Percentiles rank a stretch among this genome's conserved stretches.
These are phyloP conservation scores for Ustilago trichophora DNA, from an alignment of 1,284 basidiomycete species.

Conservation along the genomic window DNA sequence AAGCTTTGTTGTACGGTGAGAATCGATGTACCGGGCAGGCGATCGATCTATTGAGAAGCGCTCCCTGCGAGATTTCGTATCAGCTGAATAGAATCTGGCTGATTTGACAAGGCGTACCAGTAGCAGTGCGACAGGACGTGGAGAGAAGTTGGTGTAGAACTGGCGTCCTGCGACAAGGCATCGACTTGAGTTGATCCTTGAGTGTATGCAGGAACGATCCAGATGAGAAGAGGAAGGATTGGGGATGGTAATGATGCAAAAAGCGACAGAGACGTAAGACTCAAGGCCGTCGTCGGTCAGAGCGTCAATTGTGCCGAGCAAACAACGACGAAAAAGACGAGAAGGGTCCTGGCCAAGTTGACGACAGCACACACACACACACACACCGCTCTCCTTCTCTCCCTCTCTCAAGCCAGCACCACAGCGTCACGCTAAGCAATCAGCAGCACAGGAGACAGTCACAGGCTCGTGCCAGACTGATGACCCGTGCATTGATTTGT, in stretches of 20 bases:
- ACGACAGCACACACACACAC: too few relatives aligned
- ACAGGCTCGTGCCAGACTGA: not conserved
- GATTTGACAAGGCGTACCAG: too few relatives aligned
- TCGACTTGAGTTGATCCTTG: slow-evolving; percentile 8
- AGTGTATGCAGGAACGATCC: slow-evolving; percentile 26
- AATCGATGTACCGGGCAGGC: too few relatives aligned
- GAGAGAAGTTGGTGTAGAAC: too few relatives aligned
- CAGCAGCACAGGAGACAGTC: not conserved
- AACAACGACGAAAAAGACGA: not conserved
- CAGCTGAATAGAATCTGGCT: too few relatives aligned
- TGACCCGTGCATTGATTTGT: not conserved
- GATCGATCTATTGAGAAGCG: too few relatives aligned
- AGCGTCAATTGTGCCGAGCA: slow-evolving; percentile 6
- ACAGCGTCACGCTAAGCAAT: not conserved
- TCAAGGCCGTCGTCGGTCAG: not conserved
- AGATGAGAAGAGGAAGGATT: not conserved
- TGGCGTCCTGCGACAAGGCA: slow-evolving; percentile 33
- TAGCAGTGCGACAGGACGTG: too few relatives aligned
- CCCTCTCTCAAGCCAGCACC: too few relatives aligned
- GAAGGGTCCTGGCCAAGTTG: slow-evolving; percentile 3
- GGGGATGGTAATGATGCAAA: slow-evolving; percentile 1
- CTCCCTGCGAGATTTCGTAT: too few relatives aligned
- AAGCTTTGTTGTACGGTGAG: too few relatives aligned
- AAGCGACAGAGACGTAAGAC: not conserved
- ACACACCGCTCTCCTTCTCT: too few relatives aligned